Evolutionary conservation across 148 eudicot species (phyloP), one percentile per base, ranked within the genome.

Genomic region (Pouteria glomerata): DNA sequence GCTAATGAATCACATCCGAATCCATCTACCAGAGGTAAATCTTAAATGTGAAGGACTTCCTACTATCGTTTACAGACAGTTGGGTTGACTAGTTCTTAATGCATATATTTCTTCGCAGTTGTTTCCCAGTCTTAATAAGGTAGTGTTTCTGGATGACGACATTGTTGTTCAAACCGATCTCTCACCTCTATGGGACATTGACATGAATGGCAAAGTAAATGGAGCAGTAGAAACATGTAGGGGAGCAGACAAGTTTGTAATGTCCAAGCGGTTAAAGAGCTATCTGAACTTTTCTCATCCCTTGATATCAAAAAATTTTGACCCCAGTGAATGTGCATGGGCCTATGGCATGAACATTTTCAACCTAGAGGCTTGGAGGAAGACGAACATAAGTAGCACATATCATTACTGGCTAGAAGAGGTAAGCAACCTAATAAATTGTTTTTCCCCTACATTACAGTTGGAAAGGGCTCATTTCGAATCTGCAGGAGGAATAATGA

Each of bases 341-440:
- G 98, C 97, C 66, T 91, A 91, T 76, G 97, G 98, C 41, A 94
- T 94, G 98, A 90, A 93, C 77, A 81, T 90, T 37, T 93, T 93
- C 33, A 90, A 93, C 83, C 84, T 90, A 34, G 80, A 87, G 37
- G 94, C 94, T 72, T 93, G 94, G 96, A 83, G 98, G 68, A 90
- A 76, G 45, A 89, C 93, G 39, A 85, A 91, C 73, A 89, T 94
- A 69, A 94, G 87, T 67, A 74, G 67, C 60, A 83, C 90, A 16
- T 94, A 94, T 77, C 84, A 89, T 74, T 80, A 84, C 74, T 94
- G 98, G 97, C 84, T 91, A 27, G 80, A 89, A 79, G 66, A 89
- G 90, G 98, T 91, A 86, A 74, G 18, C 2, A 33, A 56, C 19
- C 39, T 35, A 23, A 35, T 18, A 34, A 69, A 8, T 37, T 19